Evolutionary conservation across 2,329 filamentous ascomycete genomes (phyloP).

Genomic region (Aspergillus neotritici): DNA sequence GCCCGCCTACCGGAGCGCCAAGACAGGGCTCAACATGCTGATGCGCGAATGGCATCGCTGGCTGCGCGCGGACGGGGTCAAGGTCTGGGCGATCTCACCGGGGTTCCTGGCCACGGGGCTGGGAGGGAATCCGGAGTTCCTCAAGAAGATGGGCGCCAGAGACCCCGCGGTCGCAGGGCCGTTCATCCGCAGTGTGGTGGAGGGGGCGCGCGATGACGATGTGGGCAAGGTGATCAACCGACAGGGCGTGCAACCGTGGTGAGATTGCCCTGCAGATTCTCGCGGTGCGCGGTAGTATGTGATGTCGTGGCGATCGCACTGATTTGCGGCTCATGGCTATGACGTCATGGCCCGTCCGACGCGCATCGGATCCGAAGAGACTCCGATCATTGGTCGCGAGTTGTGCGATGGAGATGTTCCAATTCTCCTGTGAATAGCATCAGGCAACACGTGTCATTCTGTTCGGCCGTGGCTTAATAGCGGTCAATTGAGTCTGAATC

Average conservation of each 20-base stretch:
- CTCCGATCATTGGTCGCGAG: too few species aligned
- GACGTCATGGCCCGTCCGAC: too few species aligned
- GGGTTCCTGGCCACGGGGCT: constrained; percentile 48
- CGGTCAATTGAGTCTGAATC: too few species aligned
- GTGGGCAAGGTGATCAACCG: constrained; percentile 33
- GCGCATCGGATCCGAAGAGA: too few species aligned
- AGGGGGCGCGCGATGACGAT: constrained; percentile 40
- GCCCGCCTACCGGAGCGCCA: constrained; percentile 37
- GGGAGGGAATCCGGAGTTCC: constrained; percentile 28
- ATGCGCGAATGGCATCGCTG: constrained; percentile 43
- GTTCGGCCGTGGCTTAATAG: too few species aligned
- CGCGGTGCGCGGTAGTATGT: too few species aligned
- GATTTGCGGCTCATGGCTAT: too few species aligned
- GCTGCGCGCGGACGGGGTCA: constrained; percentile 47
- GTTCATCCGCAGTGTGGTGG: constrained; percentile 38
- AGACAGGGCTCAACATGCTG: constrained; percentile 47
- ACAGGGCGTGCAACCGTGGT: constrained; percentile 16
- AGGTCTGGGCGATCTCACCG: constrained; percentile 46
- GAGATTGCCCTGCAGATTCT: too few species aligned
- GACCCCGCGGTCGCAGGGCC: constrained; percentile 37
- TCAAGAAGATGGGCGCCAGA: constrained; percentile 18
- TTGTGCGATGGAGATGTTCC: too few species aligned
- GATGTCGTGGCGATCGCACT: too few species aligned
- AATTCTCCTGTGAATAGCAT: too few species aligned
- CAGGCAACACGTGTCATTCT: too few species aligned